Base-by-base conservation (phyloP, 2,329 filamentous ascomycete genomes). In the Chaetomium globosum region DNA sequence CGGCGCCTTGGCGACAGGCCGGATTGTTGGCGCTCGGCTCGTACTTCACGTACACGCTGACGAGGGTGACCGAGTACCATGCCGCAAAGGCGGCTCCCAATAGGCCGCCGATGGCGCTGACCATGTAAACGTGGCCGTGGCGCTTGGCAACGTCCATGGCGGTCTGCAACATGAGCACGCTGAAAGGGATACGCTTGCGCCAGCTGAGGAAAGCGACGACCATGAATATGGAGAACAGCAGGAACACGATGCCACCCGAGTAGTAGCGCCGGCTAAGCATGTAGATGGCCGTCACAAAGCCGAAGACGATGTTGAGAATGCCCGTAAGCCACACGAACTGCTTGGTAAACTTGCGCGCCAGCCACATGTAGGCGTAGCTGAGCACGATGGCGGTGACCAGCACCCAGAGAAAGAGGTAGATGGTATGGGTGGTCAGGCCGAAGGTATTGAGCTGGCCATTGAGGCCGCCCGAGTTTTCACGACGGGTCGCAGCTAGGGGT, bases 321-420 rank as follows among this genome's bases (percentile, higher is more conserved):
- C 92, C 92, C 0, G 93, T 96, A 48, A 93, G 85, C 91, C 92
- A 97, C 75, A 97, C 96, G 71, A 97, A 93, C 74, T 92, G 86
- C 78, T 95, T 96, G 3, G 93, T 93, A 70, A 94, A 94, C 55
- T 85, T 79, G 63, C 92, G 87, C 7, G 91, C 90, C 1, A 88
- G 76, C 77, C 87, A 86, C 72, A 97, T 87, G 75, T 97, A 98
- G 26, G 79, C 82, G 73, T 87, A 90, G 43, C 91, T 93, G 51
- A 97, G 80, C 1, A 91, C 83, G 26, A 93, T 82, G 5, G 92
- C 90, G 48, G 93, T 82, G 19, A 80, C 85, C 8, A 97, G 82
- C 8, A 91, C 86, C 75, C 96, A 93, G 39, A 86, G 83, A 76
- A 98, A 96, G 19, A 97, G 83, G 49, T 96, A 86, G 49, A 97